A percentile compares a stretch with the other conserved stretches of the same genome.
These are phyloP conservation scores for Phytophthora boehmeriae DNA, from an alignment of 352 stramenopile species.

Conservation along the genomic window DNA sequence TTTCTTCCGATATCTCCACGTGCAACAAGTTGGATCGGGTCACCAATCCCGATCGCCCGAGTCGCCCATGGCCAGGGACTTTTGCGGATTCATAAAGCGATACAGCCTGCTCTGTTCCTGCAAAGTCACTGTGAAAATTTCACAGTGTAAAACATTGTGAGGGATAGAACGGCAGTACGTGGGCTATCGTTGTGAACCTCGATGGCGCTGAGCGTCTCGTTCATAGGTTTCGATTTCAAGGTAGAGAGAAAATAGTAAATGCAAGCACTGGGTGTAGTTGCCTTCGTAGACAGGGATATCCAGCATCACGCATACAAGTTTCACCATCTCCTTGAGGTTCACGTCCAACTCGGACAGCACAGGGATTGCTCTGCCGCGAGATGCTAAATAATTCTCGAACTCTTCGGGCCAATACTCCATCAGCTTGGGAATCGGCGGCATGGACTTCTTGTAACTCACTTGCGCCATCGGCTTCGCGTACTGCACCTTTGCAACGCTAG, in stretches of 20 bases:
- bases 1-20: slow-evolving; percentile 66
- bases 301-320: slow-evolving; percentile 88
- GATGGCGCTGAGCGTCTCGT: slow-evolving; percentile 37
- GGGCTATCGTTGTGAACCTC: slow-evolving; percentile 33
- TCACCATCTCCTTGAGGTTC: slow-evolving; percentile 81
- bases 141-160: slow-evolving; percentile 12
- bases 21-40: slow-evolving; percentile 84
- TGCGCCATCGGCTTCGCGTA: slow-evolving; percentile 72
- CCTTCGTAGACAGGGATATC: slow-evolving; percentile 92
- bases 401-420: slow-evolving; percentile 93
- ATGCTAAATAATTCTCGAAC: slow-evolving; percentile 71
- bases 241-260: slow-evolving; percentile 93
- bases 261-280: slow-evolving; percentile 88
- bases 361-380: slow-evolving; percentile 23
- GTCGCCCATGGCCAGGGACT: slow-evolving; percentile 70
- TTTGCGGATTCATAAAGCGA: slow-evolving; percentile 59
- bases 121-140: slow-evolving; percentile 6
- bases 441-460: slow-evolving; percentile 88
- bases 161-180: slow-evolving; percentile 12
- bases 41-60: slow-evolving; percentile 67
- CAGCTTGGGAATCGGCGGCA: slow-evolving; percentile 85
- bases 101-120: slow-evolving; percentile 1
- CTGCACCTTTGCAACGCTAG: slow-evolving; percentile 91
- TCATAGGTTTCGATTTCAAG: slow-evolving; percentile 73
- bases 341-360: slow-evolving; percentile 76